These are phyloP conservation scores for Emmonsiellopsis sp. DNA, from an alignment of 2,329 filamentous ascomycete species.

Conservation along the genomic window DNA sequence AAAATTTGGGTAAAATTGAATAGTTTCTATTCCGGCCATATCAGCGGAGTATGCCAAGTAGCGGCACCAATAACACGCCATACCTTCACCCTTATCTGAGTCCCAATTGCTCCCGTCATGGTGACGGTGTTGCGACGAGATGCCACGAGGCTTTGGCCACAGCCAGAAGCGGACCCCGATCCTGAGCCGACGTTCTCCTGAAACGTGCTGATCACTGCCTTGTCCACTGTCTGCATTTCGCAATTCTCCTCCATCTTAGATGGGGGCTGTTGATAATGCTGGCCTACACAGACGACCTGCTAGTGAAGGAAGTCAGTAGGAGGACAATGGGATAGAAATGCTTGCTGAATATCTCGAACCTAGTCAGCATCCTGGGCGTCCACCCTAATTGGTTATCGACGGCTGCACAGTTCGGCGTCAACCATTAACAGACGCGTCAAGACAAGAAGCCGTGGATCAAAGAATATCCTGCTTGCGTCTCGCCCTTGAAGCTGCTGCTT, in stretches of 20 bases:
- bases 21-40: conserved; percentile 11
- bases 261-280: background rate
- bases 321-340: no score
- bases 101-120: background rate
- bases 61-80: background rate
- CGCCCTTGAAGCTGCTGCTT: no score
- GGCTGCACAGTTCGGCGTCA: no score
- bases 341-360: no score
- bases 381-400: no score
- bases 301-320: no score
- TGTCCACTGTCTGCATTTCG: background rate
- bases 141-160: background rate
- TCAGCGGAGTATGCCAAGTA: background rate
- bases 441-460: no score
- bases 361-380: no score
- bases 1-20: conserved; percentile 20
- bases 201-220: background rate
- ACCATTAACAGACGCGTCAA: no score
- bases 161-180: background rate
- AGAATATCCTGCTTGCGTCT: no score
- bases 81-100: conserved; percentile 10
- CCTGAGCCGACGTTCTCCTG: background rate
- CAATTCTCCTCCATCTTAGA: background rate
- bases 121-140: background rate
- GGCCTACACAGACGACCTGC: no score